Percentiles rank a stretch among this genome's conserved stretches.
These are phyloP conservation scores for Hypoxylon sp. DNA, from an alignment of 2,329 filamentous ascomycete species.

Conservation along the genomic window DNA sequence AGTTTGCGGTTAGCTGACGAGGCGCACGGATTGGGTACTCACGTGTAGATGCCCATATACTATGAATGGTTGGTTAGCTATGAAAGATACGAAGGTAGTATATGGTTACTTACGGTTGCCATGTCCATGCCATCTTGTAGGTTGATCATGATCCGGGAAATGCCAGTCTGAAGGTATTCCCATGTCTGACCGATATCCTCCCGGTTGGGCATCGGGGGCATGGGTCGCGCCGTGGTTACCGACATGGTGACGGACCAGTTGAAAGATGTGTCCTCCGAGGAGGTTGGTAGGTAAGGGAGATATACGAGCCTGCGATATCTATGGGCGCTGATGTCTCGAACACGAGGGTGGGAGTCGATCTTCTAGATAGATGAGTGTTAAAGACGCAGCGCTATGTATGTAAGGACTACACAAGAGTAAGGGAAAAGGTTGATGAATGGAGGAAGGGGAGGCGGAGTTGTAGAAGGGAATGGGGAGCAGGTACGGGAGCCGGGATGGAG, in stretches of 20 bases:
- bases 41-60: conserved; percentile 99
- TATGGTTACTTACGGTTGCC: conserved; percentile 74
- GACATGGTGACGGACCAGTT: conserved; percentile 50
- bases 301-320: conserved; percentile 35
- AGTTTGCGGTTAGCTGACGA: conserved; percentile 50
- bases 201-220: conserved; percentile 72
- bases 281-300: conserved; percentile 18
- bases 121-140: conserved; percentile 94
- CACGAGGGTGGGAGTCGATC: conserved; percentile 12
- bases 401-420: neutral
- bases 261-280: conserved; percentile 31
- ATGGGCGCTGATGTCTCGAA: conserved; percentile 6
- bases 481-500: neutral
- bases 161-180: conserved; percentile 88
- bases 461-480: neutral
- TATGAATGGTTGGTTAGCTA: conserved; percentile 53
- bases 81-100: conserved; percentile 5
- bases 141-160: conserved; percentile 93
- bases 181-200: conserved; percentile 77
- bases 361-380: conserved; percentile 10
- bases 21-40: conserved; percentile 47
- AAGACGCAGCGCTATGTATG: conserved; percentile 16
- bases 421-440: neutral
- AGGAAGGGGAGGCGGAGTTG: neutral
- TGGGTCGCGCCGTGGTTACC: conserved; percentile 56